Evolutionary conservation across 371 early-diverging fungal species (phyloP).

Genomic region (Mucor racemosus): DNA sequence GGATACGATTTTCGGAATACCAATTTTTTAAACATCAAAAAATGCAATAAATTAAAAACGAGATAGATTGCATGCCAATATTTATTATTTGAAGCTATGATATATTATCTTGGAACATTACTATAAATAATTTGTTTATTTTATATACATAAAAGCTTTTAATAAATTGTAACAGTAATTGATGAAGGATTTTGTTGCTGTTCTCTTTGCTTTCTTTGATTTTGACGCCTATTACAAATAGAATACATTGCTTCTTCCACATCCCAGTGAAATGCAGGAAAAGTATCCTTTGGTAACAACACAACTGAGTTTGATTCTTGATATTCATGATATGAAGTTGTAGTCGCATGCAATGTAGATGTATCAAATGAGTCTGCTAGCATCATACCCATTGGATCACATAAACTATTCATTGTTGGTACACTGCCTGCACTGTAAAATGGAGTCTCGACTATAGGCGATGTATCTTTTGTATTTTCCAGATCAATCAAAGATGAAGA

Average conservation of each 20-base stretch:
- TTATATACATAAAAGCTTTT: not conserved
- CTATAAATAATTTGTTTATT: no score
- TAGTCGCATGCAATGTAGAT: not conserved
- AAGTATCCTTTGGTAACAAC: constrained; percentile 13
- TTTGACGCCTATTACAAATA: constrained; percentile 6
- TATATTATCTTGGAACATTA: no score
- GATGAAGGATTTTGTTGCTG: not conserved
- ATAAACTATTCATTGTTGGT: constrained; percentile 1
- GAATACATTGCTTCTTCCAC: constrained; percentile 15
- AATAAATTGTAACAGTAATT: constrained; percentile 1
- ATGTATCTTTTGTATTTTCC: constrained; percentile 4
- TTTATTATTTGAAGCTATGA: no score
- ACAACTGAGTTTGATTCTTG: not conserved
- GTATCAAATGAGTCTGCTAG: not conserved
- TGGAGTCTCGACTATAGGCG: not conserved
- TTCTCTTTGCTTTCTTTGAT: not conserved
- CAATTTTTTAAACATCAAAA: no score
- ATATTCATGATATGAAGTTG: not conserved
- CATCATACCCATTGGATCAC: constrained; percentile 6
- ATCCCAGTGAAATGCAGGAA: constrained; percentile 27
- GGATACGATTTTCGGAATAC: no score
- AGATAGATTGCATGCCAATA: no score
- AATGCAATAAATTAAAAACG: no score
- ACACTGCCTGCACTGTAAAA: not conserved
- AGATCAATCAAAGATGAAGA: not conserved